Base-by-base conservation (phyloP, 345 rosid genomes). In the Acer saccharum region DNA sequence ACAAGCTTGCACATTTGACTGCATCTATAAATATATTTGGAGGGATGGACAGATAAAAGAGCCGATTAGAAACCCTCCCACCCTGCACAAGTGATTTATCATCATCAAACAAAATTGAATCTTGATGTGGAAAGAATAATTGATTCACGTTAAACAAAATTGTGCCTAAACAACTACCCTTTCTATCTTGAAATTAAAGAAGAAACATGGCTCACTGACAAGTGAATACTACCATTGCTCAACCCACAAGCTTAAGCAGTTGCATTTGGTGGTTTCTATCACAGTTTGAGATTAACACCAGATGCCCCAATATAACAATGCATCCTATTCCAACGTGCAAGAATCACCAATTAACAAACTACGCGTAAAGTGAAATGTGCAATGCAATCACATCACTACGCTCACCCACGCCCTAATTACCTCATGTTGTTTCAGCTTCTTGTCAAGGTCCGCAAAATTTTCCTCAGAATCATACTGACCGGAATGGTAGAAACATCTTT, bases 11-110 rank as follows among this genome's bases (percentile, higher is more conserved):
- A 76, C 98, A 92, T 88, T 78, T 92, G 75, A 96, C 98, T 4
- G 99, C 99, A 80, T 96, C 92, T 39, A 90, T 83, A 74, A 96
- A 96, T 80, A 96, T 96, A 82, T 92, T 96, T 50, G 99, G 99
- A 23, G 99, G 99, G 69, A 94, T 91, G 23, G 99, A 96, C 9
- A 96, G 82, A 80, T 96, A 96, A 86, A 90, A 96, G 73, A 96
- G 95, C 68, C 99, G 98, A 88, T 94, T 92, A 6, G 95, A 91
- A 79, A 94, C 82, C 80, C 89, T 87, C 69, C 91, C 93, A 72
- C 79, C 91, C 99, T 96, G 86, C 88, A 84, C 32, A 65, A 75
- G 39, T 11, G 68, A 65, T 63, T 18, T 78, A 10, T n/a, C 73
- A 68, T 65, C 25, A 54, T 77, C 73, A 79, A 82, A 66, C 60